Base-by-base conservation (phyloP, 108 stramenopile genomes). In the Skeletonema grethae region DNA sequence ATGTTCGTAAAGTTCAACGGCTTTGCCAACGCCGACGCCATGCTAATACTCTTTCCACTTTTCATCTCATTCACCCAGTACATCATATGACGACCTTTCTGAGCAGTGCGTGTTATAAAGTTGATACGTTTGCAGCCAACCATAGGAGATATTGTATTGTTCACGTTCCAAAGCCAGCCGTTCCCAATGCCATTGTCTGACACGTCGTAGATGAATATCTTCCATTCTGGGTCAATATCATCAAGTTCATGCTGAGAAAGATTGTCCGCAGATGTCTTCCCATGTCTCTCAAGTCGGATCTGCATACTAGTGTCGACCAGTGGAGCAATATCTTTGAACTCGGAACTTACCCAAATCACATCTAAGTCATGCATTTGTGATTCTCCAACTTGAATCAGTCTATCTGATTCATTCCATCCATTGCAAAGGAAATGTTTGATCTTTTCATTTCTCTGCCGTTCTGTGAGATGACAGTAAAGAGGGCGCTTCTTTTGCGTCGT, bases 81-180 rank as follows among this genome's bases (percentile, higher is more conserved):
- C 7, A 20, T 7, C 60, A 61, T 61, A 16, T 13, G n/a, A 2
- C 28, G 60, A 61, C 35, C 60, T 7, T 35, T 61, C 9, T 61
- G 60, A 32, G 60, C 35, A 8, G 30, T 35, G 16, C 60, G 60
- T 16, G 60, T 61, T 16, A 36, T 7, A 10, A 35, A 61, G 10
- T 61, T 61, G 60, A 61, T 32, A 13, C 60, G 60, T 3, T 61
- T 61, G 16, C 60, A 61, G 13, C 60, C 60, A 8, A 61, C 60
- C 60, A 25, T 18, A 8, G 25, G 60, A 35, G 28, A 8, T 10
- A 61, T 16, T 36, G 35, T 36, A 0, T 61, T 32, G 5, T 61
- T 36, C 30, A 61, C 31, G 22, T 35, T 18, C 60, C 60, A 61
- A 36, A 35, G 18, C 59, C 35, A 38, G 31, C 59, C 31, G 31